These are phyloP conservation scores for Myriosclerotinia curreyana DNA, from an alignment of 2,329 filamentous ascomycete genomes.

Conservation along the genomic window DNA sequence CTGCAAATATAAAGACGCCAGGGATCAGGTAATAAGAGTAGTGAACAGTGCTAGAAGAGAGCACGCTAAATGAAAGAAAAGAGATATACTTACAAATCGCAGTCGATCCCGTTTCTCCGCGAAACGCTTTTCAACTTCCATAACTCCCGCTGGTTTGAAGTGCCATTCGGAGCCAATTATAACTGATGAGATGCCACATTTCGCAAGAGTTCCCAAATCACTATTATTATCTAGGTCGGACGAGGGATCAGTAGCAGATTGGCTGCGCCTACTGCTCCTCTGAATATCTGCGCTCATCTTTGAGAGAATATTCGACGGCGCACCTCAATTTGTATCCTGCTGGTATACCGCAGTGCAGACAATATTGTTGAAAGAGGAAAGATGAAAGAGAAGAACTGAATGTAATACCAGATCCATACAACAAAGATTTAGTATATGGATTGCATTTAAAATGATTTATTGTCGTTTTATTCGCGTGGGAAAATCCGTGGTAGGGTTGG, in stretches of 20 bases:
- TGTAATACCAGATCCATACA: neutral
- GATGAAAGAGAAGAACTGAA: neutral
- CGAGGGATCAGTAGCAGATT: neutral
- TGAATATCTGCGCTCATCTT: neutral
- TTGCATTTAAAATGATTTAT: neutral
- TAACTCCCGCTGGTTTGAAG: constrained; percentile 31
- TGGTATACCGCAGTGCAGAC: neutral
- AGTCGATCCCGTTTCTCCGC: constrained; percentile 1
- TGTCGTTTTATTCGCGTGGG: neutral
- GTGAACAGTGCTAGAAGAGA: neutral
- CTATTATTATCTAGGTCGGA: neutral
- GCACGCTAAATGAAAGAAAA: neutral
- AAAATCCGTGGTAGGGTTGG: neutral
- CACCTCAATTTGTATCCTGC: neutral
- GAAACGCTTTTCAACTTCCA: constrained; percentile 28
- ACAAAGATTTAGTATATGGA: neutral
- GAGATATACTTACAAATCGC: neutral
- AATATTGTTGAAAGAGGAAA: neutral
- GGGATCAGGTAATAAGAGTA: no score
- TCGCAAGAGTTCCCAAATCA: constrained; percentile 1
- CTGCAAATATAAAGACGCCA: neutral
- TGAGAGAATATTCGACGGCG: neutral
- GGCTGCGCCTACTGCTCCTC: neutral
- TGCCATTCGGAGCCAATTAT: constrained; percentile 30
- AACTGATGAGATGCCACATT: neutral